Evolutionary conservation across 2,329 filamentous ascomycete genomes (phyloP).

Genomic region (Neoscytalidium dimidiatum): DNA sequence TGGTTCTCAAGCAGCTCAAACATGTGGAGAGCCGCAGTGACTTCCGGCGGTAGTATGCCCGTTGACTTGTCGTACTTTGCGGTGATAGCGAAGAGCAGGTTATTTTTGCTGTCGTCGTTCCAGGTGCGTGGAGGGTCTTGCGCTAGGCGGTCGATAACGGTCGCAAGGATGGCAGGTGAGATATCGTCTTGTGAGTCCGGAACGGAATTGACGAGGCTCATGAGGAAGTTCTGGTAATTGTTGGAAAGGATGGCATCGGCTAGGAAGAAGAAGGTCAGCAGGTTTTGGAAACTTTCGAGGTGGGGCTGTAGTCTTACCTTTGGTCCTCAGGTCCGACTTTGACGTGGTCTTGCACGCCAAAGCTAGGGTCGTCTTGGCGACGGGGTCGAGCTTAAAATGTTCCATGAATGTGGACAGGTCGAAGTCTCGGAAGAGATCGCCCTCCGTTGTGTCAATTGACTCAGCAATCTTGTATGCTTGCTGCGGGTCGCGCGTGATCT

Average conservation of each 20-base stretch:
- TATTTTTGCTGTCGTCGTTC: slow-evolving; percentile 71
- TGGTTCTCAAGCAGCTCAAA: slow-evolving; percentile 63
- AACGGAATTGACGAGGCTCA: slow-evolving; percentile 67
- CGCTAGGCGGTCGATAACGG: slow-evolving; percentile 82
- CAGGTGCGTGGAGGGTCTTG: slow-evolving; percentile 86
- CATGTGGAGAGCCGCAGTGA: slow-evolving; percentile 71
- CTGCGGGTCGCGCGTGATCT: slow-evolving; percentile 76
- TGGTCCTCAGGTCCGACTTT: slow-evolving; percentile 80
- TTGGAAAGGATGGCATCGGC: slow-evolving; percentile 87
- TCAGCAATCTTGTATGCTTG: slow-evolving; percentile 92
- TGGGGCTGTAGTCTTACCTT: slow-evolving; percentile 63
- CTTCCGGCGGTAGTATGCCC: slow-evolving; percentile 63
- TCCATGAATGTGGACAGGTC: slow-evolving; percentile 95
- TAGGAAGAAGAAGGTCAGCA: slow-evolving; percentile 42
- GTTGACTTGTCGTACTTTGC: slow-evolving; percentile 60
- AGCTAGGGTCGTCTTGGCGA: slow-evolving; percentile 84
- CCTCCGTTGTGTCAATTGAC: slow-evolving; percentile 84
- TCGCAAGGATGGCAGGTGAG: slow-evolving; percentile 69
- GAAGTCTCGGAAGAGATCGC: slow-evolving; percentile 93
- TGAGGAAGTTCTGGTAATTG: slow-evolving; percentile 75
- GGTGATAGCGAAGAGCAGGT: slow-evolving; percentile 65
- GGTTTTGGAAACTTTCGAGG: background rate
- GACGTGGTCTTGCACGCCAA: slow-evolving; percentile 84
- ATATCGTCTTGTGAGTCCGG: slow-evolving; percentile 66
- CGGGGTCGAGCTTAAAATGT: slow-evolving; percentile 88